Base-by-base conservation (phyloP, 345 rosid genomes). In the Noccaea bulbosa region DNA sequence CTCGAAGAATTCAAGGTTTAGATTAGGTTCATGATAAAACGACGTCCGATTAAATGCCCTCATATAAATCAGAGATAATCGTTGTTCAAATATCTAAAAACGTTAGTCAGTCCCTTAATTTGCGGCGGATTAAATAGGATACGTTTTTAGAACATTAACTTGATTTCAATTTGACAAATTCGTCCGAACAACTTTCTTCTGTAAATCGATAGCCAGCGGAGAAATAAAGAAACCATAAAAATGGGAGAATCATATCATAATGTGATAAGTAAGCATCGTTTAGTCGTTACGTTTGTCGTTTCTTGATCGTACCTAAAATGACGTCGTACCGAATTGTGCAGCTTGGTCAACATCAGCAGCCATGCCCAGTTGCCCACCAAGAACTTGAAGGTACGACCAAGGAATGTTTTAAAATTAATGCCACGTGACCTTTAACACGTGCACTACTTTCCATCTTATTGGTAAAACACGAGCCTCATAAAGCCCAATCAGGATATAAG, bases 271-370 rank as follows among this genome's bases (percentile, higher is more conserved):
- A 35, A 1, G n/a, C n/a, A n/a, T n/a, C n/a, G n/a, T n/a, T 61
- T 16, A 50, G 34, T 41, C 68, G 59, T 70, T 70, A 48, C 40
- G 52, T n/a, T 70, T 60, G 74, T 61, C 75, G 39, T 52, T 62
- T 35, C 11, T 14, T 45, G 37, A 3, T 54, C 35, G 12, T 52
- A 43, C 69, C 70, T 54, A 72, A 73, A 62, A 48, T 22, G 71
- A 57, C 39, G 47, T 58, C 61, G 72, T 74, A 74, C 54, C 72
- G 2, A 47, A 34, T 47, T 35, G 53, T 30, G 47, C 30, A 57
- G 11, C 11, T 50, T 58, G 67, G 78, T 66, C 68, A 74, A 74
- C 40, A n/a, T 40, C 62, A 46, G 22, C 54, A 38, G 24, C 40
- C 41, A 58, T 59, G 67, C 32, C 67, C 41, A 66, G 37, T 10